A percentile compares a stretch with the other conserved stretches of the same genome.
Conservation (phyloP, 192 early-diverging fungal species). For the Helicostylum pulchrum region DNA sequence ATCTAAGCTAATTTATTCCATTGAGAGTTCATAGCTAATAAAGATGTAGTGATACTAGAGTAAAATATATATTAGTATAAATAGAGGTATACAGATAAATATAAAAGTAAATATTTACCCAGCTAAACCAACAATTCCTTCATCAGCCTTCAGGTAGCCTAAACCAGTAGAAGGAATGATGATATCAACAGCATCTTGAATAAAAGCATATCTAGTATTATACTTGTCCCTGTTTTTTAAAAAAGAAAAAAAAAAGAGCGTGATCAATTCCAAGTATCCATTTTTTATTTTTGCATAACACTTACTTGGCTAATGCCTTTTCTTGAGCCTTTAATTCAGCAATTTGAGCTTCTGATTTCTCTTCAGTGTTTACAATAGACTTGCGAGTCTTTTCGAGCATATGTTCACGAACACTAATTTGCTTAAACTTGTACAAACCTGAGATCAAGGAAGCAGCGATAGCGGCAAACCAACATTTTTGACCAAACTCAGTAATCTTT, state of each 20-base stretch:
- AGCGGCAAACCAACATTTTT: slow-evolving; percentile 67
- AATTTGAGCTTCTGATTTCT: slow-evolving; percentile 31
- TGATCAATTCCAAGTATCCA: not conserved
- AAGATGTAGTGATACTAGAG: slow-evolving; percentile 58
- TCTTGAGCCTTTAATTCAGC: slow-evolving; percentile 38
- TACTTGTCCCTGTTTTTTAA: slow-evolving; percentile 50
- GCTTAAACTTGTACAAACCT: slow-evolving; percentile 63
- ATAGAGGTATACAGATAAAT: not conserved
- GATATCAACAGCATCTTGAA: slow-evolving; percentile 70
- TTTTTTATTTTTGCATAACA: not conserved
- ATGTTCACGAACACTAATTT: slow-evolving; percentile 46
- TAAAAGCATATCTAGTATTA: slow-evolving; percentile 43
- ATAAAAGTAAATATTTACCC: slow-evolving; percentile 47
- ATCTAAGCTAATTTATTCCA: slow-evolving; percentile 44
- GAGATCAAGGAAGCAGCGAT: slow-evolving; percentile 59
- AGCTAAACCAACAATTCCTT: slow-evolving; percentile 67
- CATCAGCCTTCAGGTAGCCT: slow-evolving; percentile 62
- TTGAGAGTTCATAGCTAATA: slow-evolving; percentile 60
- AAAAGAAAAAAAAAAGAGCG: slow-evolving; percentile 23
- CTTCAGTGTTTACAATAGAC: slow-evolving; percentile 16
- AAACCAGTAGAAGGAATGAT: slow-evolving; percentile 65
- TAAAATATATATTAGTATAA: not conserved
- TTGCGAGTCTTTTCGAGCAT: slow-evolving; percentile 30
- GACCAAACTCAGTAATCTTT: slow-evolving; percentile 52
- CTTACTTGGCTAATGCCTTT: slow-evolving; percentile 46